Evolutionary conservation across 2,329 filamentous ascomycete species (phyloP).

Genomic region (Fusarium proliferatum): DNA sequence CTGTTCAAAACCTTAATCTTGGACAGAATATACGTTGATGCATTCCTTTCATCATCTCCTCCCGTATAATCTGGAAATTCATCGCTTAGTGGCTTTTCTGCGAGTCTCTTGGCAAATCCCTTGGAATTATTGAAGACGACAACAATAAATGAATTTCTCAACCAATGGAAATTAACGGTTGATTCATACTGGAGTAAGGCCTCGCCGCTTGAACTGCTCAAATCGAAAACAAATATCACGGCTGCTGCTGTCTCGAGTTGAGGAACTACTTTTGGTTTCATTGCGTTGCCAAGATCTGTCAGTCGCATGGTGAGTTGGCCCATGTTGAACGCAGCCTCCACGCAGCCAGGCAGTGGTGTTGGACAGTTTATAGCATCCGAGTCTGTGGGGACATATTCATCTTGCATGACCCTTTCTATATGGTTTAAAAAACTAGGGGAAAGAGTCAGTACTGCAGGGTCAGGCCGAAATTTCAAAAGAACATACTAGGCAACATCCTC

Average conservation of each 20-base stretch:
- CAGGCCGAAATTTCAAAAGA: background rate
- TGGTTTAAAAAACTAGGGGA: background rate
- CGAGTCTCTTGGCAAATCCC: background rate
- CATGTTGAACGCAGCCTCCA: background rate
- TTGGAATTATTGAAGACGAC: background rate
- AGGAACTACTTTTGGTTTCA: background rate
- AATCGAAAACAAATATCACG: background rate
- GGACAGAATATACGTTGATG: background rate
- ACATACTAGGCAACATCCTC: background rate
- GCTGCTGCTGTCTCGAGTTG: background rate
- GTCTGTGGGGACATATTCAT: fast-evolving
- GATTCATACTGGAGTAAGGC: background rate
- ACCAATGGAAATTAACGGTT: background rate
- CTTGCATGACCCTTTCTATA: background rate
- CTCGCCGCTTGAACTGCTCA: fast-evolving
- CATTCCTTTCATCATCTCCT: fast-evolving
- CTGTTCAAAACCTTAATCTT: fast-evolving
- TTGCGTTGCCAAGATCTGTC: background rate
- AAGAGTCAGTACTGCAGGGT: background rate
- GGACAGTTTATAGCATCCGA: background rate
- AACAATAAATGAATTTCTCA: background rate
- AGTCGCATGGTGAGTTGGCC: background rate
- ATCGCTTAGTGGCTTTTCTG: background rate
- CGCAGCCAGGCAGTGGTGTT: background rate
- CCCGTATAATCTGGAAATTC: background rate